A percentile compares a stretch with the other conserved stretches of the same genome.
phyloP scores from a whole-genome alignment of 805 yeast species.

The Lachancea cidri region DNA sequence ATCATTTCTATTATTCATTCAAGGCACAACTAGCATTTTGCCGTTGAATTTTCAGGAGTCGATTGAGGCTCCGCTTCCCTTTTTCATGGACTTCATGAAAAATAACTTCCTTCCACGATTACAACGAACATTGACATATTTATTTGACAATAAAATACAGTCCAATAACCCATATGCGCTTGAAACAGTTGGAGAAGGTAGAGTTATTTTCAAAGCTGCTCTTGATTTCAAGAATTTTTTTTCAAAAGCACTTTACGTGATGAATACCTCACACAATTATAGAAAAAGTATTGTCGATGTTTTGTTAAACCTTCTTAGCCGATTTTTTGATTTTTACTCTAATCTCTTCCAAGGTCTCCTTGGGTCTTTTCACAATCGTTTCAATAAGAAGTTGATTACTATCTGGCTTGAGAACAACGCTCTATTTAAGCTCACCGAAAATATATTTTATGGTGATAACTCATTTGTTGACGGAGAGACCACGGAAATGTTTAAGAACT shows the following conservation, averaged over 20 bases:
- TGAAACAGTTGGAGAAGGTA: conserved; percentile 31
- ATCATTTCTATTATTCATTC: conserved; percentile 61
- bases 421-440: conserved; percentile 30
- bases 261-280: conserved; percentile 37
- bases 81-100: conserved; percentile 62
- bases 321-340: conserved; percentile 35
- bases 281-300: conserved; percentile 48
- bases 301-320: conserved; percentile 34
- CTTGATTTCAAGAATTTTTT: conserved; percentile 25
- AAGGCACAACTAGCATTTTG: conserved; percentile 46
- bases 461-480: conserved; percentile 26
- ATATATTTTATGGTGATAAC: conserved; percentile 25
- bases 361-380: conserved; percentile 17
- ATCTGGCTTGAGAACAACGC: conserved; percentile 36
- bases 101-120: conserved; percentile 59
- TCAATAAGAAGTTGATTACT: conserved; percentile 22
- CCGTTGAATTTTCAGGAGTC: conserved; percentile 25
- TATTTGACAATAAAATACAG: conserved; percentile 46
- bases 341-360: conserved; percentile 29
- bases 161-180: conserved; percentile 36
- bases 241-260: conserved; percentile 26
- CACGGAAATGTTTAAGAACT: conserved; percentile 22
- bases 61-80: conserved; percentile 34
- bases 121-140: conserved; percentile 46
- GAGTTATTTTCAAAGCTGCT: conserved; percentile 29